Base-by-base conservation (phyloP, 1,284 basidiomycete species). In the Megacollybia platyphylla region DNA sequence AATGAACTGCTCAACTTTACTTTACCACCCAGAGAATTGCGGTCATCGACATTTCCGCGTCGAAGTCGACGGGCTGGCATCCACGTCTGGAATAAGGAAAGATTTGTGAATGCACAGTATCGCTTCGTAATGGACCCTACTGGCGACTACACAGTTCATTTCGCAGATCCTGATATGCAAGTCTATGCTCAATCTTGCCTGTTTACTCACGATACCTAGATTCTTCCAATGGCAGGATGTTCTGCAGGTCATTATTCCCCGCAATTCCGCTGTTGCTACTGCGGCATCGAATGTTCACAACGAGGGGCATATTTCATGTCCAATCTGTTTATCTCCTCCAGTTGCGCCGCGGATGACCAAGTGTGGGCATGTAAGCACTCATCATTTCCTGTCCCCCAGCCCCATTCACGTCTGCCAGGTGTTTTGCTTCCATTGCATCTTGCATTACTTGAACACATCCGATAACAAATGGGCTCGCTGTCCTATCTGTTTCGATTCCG, bases 201-300 rank as follows among this genome's bases (percentile, higher is more conserved):
- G 44, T 24, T 44, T 24, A 42, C 5, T 42, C 18, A 10, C 53
- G 39, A n/a, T n/a, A 4, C 11, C 8, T 29, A 92, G 88, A 53
- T 89, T 82, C 63, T 87, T 96, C 60, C 86, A 92, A 66, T 96
- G 90, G 90, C 76, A 85, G n/a, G 89, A 97, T 61, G 88, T 99
- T 51, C 70, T 96, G 6, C 94, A 97, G 61, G 81, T 99, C 47
- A 79, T 98, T 53, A 81, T 98, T 48, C 87, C 91, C 28, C 87
- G 86, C 41, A 68, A 73, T 47, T 80, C 80, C 48, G 73, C 73
- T 46, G 63, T 76, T 48, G 70, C 71, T 48, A 72, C 69, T 54
- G 69, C 73, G 49, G 62, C 70, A 41, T 61, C 64, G 40, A 60
- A 59, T 39, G 62, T 64, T 27, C 59, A 62, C 46, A 67, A 66